Evolutionary conservation across 2,329 filamentous ascomycete genomes (phyloP).

Genomic region (Neurospora sp.): DNA sequence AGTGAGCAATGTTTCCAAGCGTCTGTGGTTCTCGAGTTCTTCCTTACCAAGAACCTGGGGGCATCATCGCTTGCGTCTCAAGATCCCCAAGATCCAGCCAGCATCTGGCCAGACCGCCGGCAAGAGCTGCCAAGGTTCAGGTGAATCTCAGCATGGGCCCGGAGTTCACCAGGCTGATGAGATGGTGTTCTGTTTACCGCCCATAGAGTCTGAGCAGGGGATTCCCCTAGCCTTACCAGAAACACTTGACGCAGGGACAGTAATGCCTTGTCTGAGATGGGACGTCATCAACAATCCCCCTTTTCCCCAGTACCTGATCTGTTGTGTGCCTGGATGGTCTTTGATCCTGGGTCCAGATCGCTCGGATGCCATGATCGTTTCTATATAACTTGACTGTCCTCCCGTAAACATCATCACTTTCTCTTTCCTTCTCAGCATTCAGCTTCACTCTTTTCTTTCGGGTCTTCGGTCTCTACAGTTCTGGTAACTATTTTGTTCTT

Average conservation of each 20-base stretch:
- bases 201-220: conserved; percentile 1
- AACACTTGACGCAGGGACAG: conserved; percentile 12
- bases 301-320: conserved; percentile 1
- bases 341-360: conserved; percentile 5
- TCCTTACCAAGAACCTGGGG: neutral
- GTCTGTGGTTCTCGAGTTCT: neutral
- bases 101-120: conserved; percentile 3
- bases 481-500: conserved; percentile 20
- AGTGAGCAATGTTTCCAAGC: conserved; percentile 1
- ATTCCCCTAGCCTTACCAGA: conserved; percentile 5
- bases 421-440: conserved; percentile 9
- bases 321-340: conserved; percentile 1
- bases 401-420: neutral
- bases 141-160: conserved; percentile 3
- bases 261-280: conserved; percentile 7
- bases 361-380: neutral
- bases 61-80: conserved; percentile 11
- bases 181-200: conserved; percentile 7
- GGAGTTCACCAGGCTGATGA: conserved; percentile 6
- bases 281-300: conserved; percentile 4
- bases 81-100: conserved; percentile 5
- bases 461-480: conserved; percentile 15
- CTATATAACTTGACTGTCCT: conserved; percentile 15
- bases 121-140: conserved; percentile 5
- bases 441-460: conserved; percentile 9